Evolutionary conservation across 1,139 yeast species (phyloP).

Genomic region (Schizosaccharomyces versatilis): DNA sequence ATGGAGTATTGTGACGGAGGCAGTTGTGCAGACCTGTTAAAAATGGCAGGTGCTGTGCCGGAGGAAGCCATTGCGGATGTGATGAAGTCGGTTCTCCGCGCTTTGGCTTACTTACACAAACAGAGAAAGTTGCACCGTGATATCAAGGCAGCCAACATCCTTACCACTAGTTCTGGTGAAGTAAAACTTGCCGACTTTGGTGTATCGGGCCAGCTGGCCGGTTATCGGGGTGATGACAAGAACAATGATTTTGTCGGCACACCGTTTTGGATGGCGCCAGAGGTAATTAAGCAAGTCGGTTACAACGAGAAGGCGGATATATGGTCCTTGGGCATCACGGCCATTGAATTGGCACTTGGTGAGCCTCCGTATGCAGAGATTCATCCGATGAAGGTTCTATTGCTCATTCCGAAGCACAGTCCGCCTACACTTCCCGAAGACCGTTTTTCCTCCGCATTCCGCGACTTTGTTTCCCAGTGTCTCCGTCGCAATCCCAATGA

Average conservation of each 20-base stretch:
- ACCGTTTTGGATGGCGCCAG: slow-evolving; percentile 92
- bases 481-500: slow-evolving; percentile 33
- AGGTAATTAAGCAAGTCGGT: slow-evolving; percentile 32
- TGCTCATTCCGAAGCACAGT: slow-evolving; percentile 44
- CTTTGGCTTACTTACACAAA: slow-evolving; percentile 48
- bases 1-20: slow-evolving; percentile 93
- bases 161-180: slow-evolving; percentile 38
- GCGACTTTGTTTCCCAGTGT: slow-evolving; percentile 39
- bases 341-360: slow-evolving; percentile 53
- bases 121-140: slow-evolving; percentile 65
- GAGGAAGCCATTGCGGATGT: slow-evolving; percentile 41
- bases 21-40: slow-evolving; percentile 55
- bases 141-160: slow-evolving; percentile 61
- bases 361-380: slow-evolving; percentile 45
- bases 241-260: slow-evolving; percentile 61
- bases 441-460: slow-evolving; percentile 28
- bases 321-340: slow-evolving; percentile 74
- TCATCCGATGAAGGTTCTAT: slow-evolving; percentile 55
- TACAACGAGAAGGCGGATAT: slow-evolving; percentile 66
- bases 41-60: slow-evolving; percentile 26
- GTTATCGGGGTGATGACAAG: slow-evolving; percentile 27
- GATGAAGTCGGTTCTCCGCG: slow-evolving; percentile 36
- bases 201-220: slow-evolving; percentile 58
- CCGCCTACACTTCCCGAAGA: slow-evolving; percentile 38
- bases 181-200: slow-evolving; percentile 74